Base-by-base conservation (phyloP, 2,329 filamentous ascomycete species). In the Pezicula carpinea region DNA sequence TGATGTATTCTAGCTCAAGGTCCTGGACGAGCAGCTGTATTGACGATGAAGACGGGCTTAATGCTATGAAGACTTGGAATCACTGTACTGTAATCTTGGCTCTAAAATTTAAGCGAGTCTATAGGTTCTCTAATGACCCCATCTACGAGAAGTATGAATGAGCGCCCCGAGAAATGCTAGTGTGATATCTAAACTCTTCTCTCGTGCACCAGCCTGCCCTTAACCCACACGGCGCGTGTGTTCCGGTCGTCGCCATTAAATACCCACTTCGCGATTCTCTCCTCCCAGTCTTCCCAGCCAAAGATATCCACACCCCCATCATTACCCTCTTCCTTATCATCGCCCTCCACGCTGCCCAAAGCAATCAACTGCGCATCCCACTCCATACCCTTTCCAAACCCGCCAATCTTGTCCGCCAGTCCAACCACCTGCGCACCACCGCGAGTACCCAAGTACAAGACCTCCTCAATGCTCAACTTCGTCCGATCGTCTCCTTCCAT, bases 161-260 rank as follows among this genome's bases (percentile, higher is more conserved):
- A 35, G 15, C 34, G 18, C 18, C 15, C 34, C 11, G n/a, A 6
- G 15, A 38, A 38, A 38, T n/a, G 19, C 7, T 29, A 29, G 10
- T 11, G 13, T 29, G 26, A 10, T 26, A 26, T 10, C 6, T 45
- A 53, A 21, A 36, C 52, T 68, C 65, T 59, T 57, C 71, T 66
- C 63, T 75, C 66, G 69, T 96, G 89, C 40, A 96, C 93, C 65
- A 95, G 66, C 53, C 82, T 71, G 3, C 93, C 93, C 63, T 77
- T 82, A 2, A 97, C 90, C 92, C 92, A 99, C 5, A 99, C 93
- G 56, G 77, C 82, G 58, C 76, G 77, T 3, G 90, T 92, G 66
- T 97, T 97, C 56, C 92, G 75, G 68, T 97, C 93, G 71, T 97
- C 91, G 0, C 93, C 93, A 55, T 81, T 87, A 69, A 87, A 99